phyloP scores from a whole-genome alignment of 495 filamentous ascomycete genomes.

The Penicillium atrosanguineum region DNA sequence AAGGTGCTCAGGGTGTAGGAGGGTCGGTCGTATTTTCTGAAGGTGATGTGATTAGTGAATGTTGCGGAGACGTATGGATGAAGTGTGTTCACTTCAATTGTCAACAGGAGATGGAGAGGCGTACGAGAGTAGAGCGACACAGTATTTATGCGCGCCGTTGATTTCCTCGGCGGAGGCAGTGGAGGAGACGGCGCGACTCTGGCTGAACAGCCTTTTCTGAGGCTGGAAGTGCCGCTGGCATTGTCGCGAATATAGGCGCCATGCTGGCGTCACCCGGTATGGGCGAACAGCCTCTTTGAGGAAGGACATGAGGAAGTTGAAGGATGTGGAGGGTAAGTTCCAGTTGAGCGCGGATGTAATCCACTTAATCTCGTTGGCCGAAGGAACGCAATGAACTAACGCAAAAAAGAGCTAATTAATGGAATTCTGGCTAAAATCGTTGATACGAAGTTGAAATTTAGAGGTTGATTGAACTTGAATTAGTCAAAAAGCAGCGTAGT shows the following conservation, averaged over 20 bases:
- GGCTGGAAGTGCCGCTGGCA: neutral
- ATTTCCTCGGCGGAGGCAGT: constrained; percentile 43
- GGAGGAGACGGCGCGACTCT: constrained; percentile 13
- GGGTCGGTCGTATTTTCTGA: constrained; percentile 78
- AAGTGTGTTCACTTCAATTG: neutral
- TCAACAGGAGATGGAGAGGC: neutral
- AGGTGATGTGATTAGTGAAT: constrained; percentile 6
- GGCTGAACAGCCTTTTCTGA: constrained; percentile 26
- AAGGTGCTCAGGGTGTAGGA: constrained; percentile 85
- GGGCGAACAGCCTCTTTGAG: constrained; percentile 20
- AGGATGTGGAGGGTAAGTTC: constrained; percentile 7
- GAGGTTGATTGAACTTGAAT: neutral
- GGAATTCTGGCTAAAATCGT: neutral
- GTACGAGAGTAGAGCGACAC: constrained; percentile 56
- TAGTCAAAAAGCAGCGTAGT: neutral
- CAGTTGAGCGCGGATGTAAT: constrained; percentile 19
- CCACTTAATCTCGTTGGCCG: constrained; percentile 31
- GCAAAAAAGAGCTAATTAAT: neutral
- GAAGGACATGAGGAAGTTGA: constrained; percentile 24
- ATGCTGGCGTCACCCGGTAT: constrained; percentile 20
- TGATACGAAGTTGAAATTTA: neutral
- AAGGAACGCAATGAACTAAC: neutral
- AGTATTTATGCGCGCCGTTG: constrained; percentile 54
- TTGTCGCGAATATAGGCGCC: constrained; percentile 1
- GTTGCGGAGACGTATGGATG: neutral